These are phyloP conservation scores for Xanthoconium stramineum DNA, from an alignment of 768 basidiomycete species.

Conservation along the genomic window DNA sequence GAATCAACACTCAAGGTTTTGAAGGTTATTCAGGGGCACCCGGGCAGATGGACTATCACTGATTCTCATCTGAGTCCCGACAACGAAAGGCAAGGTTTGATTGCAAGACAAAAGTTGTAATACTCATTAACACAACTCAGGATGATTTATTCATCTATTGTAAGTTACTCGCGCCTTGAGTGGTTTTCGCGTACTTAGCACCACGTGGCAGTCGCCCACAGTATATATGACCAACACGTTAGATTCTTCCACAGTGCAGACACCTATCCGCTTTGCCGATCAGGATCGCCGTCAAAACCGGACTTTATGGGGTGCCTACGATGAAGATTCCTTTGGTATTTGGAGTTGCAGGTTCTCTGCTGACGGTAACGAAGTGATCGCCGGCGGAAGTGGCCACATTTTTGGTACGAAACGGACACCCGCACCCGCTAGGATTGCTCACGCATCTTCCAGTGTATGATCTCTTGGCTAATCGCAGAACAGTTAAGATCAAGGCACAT, in stretches of 20 bases:
- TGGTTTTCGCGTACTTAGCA: neutral
- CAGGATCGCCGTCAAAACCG: conserved; percentile 36
- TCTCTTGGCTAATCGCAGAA: conserved; percentile 71
- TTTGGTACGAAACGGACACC: conserved; percentile 48
- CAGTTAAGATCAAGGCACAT: conserved; percentile 86
- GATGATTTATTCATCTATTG: conserved; percentile 92
- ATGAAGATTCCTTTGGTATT: conserved; percentile 62
- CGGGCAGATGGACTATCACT: conserved; percentile 90
- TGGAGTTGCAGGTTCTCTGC: conserved; percentile 97
- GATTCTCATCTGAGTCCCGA: conserved; percentile 89
- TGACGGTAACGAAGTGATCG: conserved; percentile 92
- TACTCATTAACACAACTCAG: conserved; percentile 36
- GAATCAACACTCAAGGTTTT: conserved; percentile 46
- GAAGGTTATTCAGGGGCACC: conserved; percentile 70
- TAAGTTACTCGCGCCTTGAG: conserved; percentile 22
- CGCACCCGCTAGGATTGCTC: neutral
- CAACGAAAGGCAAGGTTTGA: conserved; percentile 64
- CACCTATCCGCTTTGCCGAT: conserved; percentile 59
- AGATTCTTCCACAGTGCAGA: conserved; percentile 58
- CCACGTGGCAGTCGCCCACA: conserved; percentile 54
- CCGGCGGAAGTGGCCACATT: conserved; percentile 82
- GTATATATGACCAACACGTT: conserved; percentile 73
- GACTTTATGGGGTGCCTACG: conserved; percentile 31
- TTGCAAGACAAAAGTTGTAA: conserved; percentile 47
- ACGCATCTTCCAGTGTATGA: conserved; percentile 70